Conservation (phyloP, 331 rosid species). For the Prunus yedoensis region DNA sequence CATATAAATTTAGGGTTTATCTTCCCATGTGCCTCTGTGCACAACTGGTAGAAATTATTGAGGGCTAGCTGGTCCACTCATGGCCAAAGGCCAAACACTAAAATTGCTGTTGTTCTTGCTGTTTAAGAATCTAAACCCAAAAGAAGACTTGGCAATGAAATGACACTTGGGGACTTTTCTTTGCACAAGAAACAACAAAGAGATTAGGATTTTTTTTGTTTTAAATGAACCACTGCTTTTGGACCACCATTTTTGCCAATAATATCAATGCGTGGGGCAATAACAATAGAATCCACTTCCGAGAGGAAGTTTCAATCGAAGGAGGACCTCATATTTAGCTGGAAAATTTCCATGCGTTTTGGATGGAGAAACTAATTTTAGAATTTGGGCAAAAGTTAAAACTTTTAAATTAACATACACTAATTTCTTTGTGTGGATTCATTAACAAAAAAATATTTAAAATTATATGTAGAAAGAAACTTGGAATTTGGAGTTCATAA, state of each 20-base stretch:
- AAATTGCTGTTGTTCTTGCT: neutral
- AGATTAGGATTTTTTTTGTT: neutral
- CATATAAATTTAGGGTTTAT: neutral
- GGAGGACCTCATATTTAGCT: neutral
- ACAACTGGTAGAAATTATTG: neutral
- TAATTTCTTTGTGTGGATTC: too few species aligned
- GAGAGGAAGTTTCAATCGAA: neutral
- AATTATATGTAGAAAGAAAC: too few species aligned
- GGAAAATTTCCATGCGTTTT: neutral
- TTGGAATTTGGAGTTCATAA: too few species aligned
- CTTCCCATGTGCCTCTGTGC: neutral
- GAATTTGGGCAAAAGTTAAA: too few species aligned
- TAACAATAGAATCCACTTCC: too few species aligned
- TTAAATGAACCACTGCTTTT: neutral
- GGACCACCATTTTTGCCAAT: neutral
- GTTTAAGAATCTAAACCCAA: neutral
- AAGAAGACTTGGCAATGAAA: neutral
- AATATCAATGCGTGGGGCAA: neutral
- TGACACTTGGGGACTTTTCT: neutral
- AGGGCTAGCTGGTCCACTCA: neutral
- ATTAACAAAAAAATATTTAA: too few species aligned
- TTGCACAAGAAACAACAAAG: neutral
- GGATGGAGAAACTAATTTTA: neutral
- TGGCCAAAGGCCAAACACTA: neutral
- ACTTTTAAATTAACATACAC: too few species aligned